phyloP scores from a whole-genome alignment of 345 rosid genomes.

The Balakata baccata region DNA sequence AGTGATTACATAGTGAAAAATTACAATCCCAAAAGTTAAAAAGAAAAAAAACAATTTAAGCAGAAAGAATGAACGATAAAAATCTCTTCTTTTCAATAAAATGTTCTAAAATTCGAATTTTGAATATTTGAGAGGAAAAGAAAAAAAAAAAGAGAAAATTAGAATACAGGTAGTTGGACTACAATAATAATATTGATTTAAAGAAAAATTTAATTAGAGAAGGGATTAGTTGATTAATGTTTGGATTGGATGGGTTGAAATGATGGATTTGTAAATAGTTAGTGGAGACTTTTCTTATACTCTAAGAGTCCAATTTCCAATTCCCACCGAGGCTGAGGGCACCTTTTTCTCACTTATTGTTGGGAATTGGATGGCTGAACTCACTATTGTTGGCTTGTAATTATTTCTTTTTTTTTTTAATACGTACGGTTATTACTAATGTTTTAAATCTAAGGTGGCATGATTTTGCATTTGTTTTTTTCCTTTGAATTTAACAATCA shows the following conservation, averaged over 20 bases:
- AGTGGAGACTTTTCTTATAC: conserved; percentile 21
- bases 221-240: neutral
- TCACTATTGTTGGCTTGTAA: conserved; percentile 7
- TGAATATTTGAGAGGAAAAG: no score
- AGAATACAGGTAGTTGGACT: conserved; percentile 16
- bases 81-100: no score
- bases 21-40: no score
- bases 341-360: neutral
- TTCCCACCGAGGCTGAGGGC: neutral
- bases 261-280: neutral
- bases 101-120: no score
- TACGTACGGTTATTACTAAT: neutral
- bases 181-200: no score
- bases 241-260: neutral
- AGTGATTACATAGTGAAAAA: neutral
- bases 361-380: conserved; percentile 15
- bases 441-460: neutral
- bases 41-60: no score
- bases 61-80: no score
- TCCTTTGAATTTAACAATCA: no score
- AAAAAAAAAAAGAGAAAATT: no score
- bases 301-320: conserved; percentile 19
- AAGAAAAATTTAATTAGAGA: no score
- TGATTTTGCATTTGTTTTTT: no score
- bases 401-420: neutral